phyloP scores from a whole-genome alignment of 495 filamentous ascomycete genomes.

The Trichoderma asperelloides region DNA sequence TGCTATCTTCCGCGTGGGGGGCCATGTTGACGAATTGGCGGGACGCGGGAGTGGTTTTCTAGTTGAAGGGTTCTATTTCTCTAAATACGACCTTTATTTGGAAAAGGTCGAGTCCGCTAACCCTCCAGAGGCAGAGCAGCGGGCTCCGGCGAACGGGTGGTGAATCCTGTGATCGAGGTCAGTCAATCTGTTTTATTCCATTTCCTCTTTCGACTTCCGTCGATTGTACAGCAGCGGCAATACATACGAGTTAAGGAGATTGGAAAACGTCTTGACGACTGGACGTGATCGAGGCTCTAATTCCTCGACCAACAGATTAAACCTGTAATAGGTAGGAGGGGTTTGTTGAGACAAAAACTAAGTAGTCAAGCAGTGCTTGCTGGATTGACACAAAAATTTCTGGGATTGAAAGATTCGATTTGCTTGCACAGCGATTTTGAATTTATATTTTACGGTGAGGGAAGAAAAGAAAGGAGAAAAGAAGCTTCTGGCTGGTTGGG shows the following conservation, averaged over 20 bases:
- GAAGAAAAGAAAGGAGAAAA: background rate
- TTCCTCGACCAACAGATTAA: constrained; percentile 39
- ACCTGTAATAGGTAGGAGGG: constrained; percentile 6
- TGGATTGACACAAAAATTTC: background rate
- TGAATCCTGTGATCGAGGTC: constrained; percentile 53
- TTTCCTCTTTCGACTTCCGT: constrained; percentile 10
- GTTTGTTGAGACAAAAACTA: background rate
- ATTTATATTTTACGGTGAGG: background rate
- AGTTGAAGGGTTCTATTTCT: constrained; percentile 18
- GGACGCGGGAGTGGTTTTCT: constrained; percentile 10
- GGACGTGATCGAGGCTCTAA: constrained; percentile 43
- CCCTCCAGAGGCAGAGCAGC: constrained; percentile 84
- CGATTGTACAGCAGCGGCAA: background rate
- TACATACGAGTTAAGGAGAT: constrained; percentile 77
- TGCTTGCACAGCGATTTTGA: background rate
- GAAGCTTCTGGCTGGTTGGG: background rate
- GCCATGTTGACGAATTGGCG: constrained; percentile 56
- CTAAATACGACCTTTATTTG: constrained; percentile 38
- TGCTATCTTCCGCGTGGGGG: constrained; percentile 76
- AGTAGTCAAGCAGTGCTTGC: background rate
- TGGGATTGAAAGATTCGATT: background rate
- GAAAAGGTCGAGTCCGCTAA: constrained; percentile 69
- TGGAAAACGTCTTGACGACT: constrained; percentile 82
- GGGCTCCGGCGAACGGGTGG: constrained; percentile 95
- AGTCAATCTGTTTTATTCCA: constrained; percentile 11